Percentiles rank a stretch among this genome's conserved stretches.
phyloP scores from a whole-genome alignment of 2,329 filamentous ascomycete species.

The Elsinoe australis region DNA sequence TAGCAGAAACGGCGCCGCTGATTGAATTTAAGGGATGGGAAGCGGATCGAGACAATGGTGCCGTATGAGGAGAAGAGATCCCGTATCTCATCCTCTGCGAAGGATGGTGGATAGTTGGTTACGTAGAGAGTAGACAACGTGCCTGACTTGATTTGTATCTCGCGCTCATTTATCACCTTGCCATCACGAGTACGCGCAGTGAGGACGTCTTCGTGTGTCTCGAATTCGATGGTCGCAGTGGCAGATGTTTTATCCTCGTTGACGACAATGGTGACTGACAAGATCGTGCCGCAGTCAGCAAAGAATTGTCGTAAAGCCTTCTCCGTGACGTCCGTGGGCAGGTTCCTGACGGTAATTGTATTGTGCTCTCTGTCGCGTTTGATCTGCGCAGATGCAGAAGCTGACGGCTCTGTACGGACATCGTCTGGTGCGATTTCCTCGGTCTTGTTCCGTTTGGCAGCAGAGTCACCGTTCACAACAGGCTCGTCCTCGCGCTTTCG shows the following conservation, averaged over 20 bases:
- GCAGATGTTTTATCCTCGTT: conserved; percentile 56
- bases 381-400: conserved; percentile 32
- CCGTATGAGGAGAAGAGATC: conserved; percentile 67
- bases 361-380: conserved; percentile 89
- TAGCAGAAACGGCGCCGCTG: conserved; percentile 91
- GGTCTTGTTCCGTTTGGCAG: conserved; percentile 59
- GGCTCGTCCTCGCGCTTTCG: conserved; percentile 62
- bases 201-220: conserved; percentile 67
- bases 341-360: conserved; percentile 69
- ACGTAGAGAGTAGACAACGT: conserved; percentile 78
- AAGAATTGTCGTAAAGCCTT: conserved; percentile 81
- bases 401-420: conserved; percentile 28
- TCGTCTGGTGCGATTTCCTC: conserved; percentile 32
- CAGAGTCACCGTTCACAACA: conserved; percentile 44
- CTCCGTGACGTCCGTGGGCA: conserved; percentile 63
- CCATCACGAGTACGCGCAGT: conserved; percentile 74
- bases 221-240: conserved; percentile 78
- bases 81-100: conserved; percentile 63
- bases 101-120: conserved; percentile 76
- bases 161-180: conserved; percentile 66
- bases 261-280: conserved; percentile 61
- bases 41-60: conserved; percentile 75
- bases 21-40: conserved; percentile 86
- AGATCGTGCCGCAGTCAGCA: conserved; percentile 78
- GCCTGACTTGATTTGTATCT: conserved; percentile 67